Conservation (phyloP, 352 stramenopile species). For the Phytophthora uliginosa region DNA sequence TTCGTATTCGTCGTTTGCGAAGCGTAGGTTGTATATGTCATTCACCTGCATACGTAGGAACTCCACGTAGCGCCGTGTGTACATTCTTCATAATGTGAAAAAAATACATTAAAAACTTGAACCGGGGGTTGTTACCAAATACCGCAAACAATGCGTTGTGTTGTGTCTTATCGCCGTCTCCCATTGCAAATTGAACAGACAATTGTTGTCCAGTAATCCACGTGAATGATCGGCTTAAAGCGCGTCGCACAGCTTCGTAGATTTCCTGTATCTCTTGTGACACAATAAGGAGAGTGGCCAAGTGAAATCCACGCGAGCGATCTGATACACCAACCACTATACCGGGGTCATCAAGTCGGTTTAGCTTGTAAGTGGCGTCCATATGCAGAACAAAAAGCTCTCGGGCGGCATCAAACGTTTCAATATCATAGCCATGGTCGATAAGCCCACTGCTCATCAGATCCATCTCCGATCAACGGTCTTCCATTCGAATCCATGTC, state of each 20-base stretch:
- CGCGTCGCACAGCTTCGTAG: not conserved
- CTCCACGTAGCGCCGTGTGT: not conserved
- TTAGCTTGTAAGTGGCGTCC: slow-evolving; percentile 9
- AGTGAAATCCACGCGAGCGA: slow-evolving; percentile 9
- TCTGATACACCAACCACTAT: not conserved
- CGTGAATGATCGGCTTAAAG: not conserved
- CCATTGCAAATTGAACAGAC: slow-evolving; percentile 1
- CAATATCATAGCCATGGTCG: no score
- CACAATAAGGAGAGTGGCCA: not conserved
- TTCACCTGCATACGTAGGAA: not conserved
- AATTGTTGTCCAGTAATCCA: slow-evolving; percentile 7
- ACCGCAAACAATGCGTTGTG: not conserved
- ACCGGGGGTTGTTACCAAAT: not conserved
- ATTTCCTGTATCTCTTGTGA: slow-evolving; percentile 7
- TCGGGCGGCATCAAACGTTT: not conserved
- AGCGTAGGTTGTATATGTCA: slow-evolving; percentile 17
- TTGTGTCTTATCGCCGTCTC: slow-evolving; percentile 1
- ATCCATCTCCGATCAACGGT: slow-evolving; percentile 5
- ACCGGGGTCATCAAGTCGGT: slow-evolving; percentile 1
- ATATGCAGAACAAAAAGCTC: not conserved
- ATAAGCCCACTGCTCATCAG: not conserved
- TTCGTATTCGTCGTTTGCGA: not conserved
- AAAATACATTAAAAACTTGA: slow-evolving; percentile 30
- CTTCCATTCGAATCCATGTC: not conserved
- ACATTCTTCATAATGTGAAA: slow-evolving; percentile 13